Base-by-base conservation (phyloP, 2,329 filamentous ascomycete genomes). In the Parasarocladium wereldwijsianum region DNA sequence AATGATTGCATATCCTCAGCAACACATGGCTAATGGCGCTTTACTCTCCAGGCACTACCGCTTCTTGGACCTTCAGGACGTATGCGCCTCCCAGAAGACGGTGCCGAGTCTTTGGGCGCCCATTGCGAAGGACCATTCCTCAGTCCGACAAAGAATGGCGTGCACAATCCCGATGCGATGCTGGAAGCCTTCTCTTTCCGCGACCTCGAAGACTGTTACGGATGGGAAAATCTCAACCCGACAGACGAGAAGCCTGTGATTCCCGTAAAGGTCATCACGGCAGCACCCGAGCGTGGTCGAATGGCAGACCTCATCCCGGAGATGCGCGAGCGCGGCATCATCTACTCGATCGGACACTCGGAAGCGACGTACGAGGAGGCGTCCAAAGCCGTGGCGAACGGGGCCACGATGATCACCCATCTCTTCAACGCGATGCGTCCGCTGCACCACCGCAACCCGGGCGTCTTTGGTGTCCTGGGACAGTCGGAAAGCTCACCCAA, bases 401-500 rank as follows among this genome's bases (percentile, higher is more conserved):
- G 85, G 30, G 82, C 81, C 2, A 80, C 70, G 28, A 93, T 92
- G 82, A 80, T 93, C 40, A 93, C 85, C 0, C 85, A 93, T 46
- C 64, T 93, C 2, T 93, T 93, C 69, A 93, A 93, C 50, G 85
- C 85, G 16, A 93, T 93, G 85, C 69, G 76, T 1, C 84, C 84
- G 10, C 70, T 93, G 29, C 82, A 90, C 51, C 84, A 94, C 60
- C 78, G 86, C 34, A 85, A 93, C 52, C 85, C 86, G 0, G 85
- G 85, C 21, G 74, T 93, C 42, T 93, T 93, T 48, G 86, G 86
- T 17, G 71, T 92, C 1, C 59, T 94, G 10, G 84, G 85, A 35
- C 68, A 69, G 37, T 66, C 66, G 7, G 67, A 76, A 42, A 62
- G 52, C 36, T 45, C 58, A 32, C 50, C 55, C 9, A 64, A 76